Percentiles rank a stretch among this genome's conserved stretches.
These are phyloP conservation scores for Penicillium olsonii DNA, from an alignment of 2,329 filamentous ascomycete genomes.

Conservation along the genomic window DNA sequence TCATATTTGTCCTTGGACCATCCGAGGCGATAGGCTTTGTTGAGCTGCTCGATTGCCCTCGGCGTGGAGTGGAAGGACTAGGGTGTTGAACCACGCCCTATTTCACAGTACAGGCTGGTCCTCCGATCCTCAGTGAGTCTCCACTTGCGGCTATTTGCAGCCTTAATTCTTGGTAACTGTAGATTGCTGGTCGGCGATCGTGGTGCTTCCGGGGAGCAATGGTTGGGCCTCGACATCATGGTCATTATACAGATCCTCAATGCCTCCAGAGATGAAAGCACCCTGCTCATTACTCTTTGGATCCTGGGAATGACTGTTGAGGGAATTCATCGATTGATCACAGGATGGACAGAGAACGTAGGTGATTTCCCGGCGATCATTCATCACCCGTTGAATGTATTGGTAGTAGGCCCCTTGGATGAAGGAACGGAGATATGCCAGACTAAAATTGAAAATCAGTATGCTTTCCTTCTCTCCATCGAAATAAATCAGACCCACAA, in stretches of 20 bases:
- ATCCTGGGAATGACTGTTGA: not conserved
- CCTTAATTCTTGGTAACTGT: constrained; percentile 1
- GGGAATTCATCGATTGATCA: not conserved
- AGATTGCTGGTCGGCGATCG: not conserved
- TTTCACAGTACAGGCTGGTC: not conserved
- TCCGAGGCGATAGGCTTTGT: not conserved
- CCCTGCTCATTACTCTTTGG: not conserved
- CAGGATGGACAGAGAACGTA: not conserved
- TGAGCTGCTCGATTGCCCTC: not conserved
- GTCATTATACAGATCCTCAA: not conserved
- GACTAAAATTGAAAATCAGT: not conserved
- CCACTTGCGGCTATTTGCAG: not conserved
- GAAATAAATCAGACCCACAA: not conserved
- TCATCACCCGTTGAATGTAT: not conserved
- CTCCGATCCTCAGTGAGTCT: not conserved
- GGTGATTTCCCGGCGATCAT: not conserved
- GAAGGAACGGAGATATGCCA: constrained; percentile 1
- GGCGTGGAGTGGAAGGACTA: not conserved
- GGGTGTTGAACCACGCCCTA: not conserved
- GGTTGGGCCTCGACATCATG: not conserved
- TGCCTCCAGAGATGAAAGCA: not conserved
- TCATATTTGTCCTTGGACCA: not conserved
- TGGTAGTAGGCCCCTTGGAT: not conserved
- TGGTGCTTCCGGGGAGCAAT: not conserved
- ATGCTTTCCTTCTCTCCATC: too few species aligned